A percentile compares a stretch with the other conserved stretches of the same genome.
Evolutionary conservation across 1,284 basidiomycete species (phyloP).

Genomic region (Cryptococcus jaspeensis): DNA sequence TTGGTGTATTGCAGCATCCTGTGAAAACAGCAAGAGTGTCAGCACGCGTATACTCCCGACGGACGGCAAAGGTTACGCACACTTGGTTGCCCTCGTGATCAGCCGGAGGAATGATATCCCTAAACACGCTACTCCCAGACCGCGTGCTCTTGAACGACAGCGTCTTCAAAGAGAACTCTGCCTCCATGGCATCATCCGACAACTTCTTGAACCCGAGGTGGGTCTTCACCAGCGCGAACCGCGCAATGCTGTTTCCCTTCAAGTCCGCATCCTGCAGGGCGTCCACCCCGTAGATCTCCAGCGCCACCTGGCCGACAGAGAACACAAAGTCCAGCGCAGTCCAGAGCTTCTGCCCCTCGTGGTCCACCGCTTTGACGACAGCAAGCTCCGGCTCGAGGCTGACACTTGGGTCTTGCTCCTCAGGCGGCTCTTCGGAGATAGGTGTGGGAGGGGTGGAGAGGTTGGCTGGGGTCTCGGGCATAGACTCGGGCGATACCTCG

Average conservation of each 20-base stretch:
- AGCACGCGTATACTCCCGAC: background rate
- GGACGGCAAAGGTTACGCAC: conserved; percentile 26
- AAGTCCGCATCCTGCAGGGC: conserved; percentile 65
- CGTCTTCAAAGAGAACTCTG: conserved; percentile 82
- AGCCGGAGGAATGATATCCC: conserved; percentile 92
- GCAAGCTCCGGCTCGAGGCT: conserved; percentile 57
- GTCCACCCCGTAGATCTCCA: conserved; percentile 83
- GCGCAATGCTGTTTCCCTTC: conserved; percentile 76
- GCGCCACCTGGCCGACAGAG: conserved; percentile 69
- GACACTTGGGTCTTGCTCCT: conserved; percentile 28
- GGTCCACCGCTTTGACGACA: conserved; percentile 26
- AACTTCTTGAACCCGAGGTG: conserved; percentile 79
- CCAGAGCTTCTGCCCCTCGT: conserved; percentile 52
- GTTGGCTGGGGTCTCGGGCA: conserved; percentile 22
- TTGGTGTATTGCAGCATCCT: conserved; percentile 84
- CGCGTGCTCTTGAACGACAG: conserved; percentile 89
- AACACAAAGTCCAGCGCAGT: conserved; percentile 75
- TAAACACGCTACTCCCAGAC: conserved; percentile 77
- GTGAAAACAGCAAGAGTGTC: background rate
- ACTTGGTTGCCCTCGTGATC: conserved; percentile 86
- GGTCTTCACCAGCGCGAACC: conserved; percentile 79
- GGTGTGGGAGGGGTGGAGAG: conserved; percentile 20
- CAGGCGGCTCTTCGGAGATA: conserved; percentile 11
- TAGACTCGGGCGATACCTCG: conserved; percentile 31
- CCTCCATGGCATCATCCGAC: conserved; percentile 78